A percentile compares a stretch with the other conserved stretches of the same genome.
These are phyloP conservation scores for Pichia membranifaciens DNA, from an alignment of 805 yeast species.

Conservation along the genomic window DNA sequence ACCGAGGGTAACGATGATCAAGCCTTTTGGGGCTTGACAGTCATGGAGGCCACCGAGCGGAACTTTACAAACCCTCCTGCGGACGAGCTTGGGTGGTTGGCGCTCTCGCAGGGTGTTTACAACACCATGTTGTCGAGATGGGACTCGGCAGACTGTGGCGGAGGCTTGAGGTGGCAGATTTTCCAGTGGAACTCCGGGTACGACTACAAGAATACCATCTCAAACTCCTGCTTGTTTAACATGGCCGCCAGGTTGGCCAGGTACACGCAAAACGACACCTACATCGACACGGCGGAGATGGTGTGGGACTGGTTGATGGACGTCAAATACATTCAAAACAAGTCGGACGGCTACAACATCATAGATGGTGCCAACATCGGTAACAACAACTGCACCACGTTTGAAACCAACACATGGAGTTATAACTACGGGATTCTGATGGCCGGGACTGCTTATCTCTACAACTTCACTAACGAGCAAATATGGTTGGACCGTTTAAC, in stretches of 20 bases:
- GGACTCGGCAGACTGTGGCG: slow-evolving; percentile 59
- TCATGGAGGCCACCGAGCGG: slow-evolving; percentile 77
- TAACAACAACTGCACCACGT: slow-evolving; percentile 40
- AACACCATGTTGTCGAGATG: slow-evolving; percentile 79
- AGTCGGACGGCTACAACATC: slow-evolving; percentile 33
- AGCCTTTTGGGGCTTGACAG: slow-evolving; percentile 89
- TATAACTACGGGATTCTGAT: slow-evolving; percentile 66
- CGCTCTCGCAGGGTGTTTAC: slow-evolving; percentile 76
- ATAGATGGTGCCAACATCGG: slow-evolving; percentile 55
- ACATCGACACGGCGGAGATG: slow-evolving; percentile 65
- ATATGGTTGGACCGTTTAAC: slow-evolving; percentile 37
- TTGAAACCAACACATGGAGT: slow-evolving; percentile 53
- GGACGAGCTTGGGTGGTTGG: slow-evolving; percentile 48
- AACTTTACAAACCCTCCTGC: slow-evolving; percentile 71
- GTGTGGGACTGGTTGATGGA: slow-evolving; percentile 62
- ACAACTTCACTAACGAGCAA: slow-evolving; percentile 49
- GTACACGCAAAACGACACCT: slow-evolving; percentile 65
- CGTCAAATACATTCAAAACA: slow-evolving; percentile 20
- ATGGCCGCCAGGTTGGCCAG: slow-evolving; percentile 80
- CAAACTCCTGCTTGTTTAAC: slow-evolving; percentile 79
- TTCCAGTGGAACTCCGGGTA: slow-evolving; percentile 86
- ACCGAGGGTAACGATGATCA: slow-evolving; percentile 94
- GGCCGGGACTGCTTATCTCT: slow-evolving; percentile 66
- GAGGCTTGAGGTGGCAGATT: slow-evolving; percentile 91
- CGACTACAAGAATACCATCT: slow-evolving; percentile 78